These are phyloP conservation scores for Candida xiaguanensis DNA, from an alignment of 805 yeast genomes.

Conservation along the genomic window DNA sequence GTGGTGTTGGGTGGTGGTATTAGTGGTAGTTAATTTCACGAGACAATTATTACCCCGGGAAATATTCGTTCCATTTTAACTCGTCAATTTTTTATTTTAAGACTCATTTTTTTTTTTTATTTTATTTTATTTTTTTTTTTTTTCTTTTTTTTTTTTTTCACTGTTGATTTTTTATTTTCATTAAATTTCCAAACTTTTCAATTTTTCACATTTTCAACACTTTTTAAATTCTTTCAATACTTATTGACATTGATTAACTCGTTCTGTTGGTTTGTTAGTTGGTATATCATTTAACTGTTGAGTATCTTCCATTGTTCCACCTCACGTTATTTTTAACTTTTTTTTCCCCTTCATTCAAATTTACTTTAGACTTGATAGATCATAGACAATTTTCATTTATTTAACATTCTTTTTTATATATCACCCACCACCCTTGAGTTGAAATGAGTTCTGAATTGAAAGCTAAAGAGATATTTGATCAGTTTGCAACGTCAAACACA, in stretches of 20 bases:
- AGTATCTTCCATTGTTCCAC: too few relatives aligned
- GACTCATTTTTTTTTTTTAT: background rate
- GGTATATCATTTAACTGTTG: too few relatives aligned
- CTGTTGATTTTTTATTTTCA: background rate
- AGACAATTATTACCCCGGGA: slow-evolving; percentile 4
- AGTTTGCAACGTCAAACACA: slow-evolving; percentile 30
- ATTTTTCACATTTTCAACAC: too few relatives aligned
- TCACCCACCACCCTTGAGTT: background rate
- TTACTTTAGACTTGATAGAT: too few relatives aligned
- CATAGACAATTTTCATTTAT: too few relatives aligned
- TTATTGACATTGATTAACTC: too few relatives aligned
- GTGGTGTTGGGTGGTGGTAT: too few relatives aligned
- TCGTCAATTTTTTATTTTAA: background rate
- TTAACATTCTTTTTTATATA: background rate
- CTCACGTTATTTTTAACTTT: background rate
- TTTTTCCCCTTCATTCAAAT: background rate
- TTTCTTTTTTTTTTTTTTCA: background rate
- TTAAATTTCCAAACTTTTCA: background rate
- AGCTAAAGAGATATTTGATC: slow-evolving; percentile 35
- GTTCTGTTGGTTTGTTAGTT: too few relatives aligned
- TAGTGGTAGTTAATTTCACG: slow-evolving; percentile 1
- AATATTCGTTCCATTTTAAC: background rate
- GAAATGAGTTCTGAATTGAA: slow-evolving; percentile 16
- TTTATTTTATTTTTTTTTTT: too few relatives aligned
- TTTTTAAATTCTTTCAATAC: too few relatives aligned